Conservation (phyloP, 1,284 basidiomycete genomes). For the Caloboletus inedulis region DNA sequence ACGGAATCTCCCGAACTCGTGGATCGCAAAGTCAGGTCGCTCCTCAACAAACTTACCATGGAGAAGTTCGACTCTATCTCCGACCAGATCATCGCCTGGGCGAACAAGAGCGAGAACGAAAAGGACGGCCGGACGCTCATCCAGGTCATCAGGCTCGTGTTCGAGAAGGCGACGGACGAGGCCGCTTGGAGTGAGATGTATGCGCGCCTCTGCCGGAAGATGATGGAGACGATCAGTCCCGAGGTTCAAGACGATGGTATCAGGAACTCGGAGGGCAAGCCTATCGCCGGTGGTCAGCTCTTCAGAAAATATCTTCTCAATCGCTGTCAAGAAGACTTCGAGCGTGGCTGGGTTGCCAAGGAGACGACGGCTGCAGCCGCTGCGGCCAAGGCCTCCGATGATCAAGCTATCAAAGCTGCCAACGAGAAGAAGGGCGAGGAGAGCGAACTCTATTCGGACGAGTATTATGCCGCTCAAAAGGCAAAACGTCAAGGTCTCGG, state of each 20-base stretch:
- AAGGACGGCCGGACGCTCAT: constrained; percentile 92
- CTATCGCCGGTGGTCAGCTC: constrained; percentile 85
- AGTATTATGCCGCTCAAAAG: constrained; percentile 96
- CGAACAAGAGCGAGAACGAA: constrained; percentile 91
- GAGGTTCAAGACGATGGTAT: constrained; percentile 87
- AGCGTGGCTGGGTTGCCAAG: constrained; percentile 82
- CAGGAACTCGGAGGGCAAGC: constrained; percentile 73
- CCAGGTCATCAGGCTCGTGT: constrained; percentile 93
- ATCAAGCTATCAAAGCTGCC: constrained; percentile 59
- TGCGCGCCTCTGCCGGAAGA: constrained; percentile 89
- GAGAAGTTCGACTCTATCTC: constrained; percentile 97
- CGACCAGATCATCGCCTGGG: constrained; percentile 89
- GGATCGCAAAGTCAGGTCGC: constrained; percentile 88
- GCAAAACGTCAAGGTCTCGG: constrained; percentile 96
- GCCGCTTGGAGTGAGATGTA: constrained; percentile 97
- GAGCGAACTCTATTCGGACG: constrained; percentile 83
- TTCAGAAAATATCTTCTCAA: constrained; percentile 94
- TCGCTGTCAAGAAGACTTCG: constrained; percentile 94
- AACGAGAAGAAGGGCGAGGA: constrained; percentile 55
- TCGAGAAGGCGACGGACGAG: constrained; percentile 97
- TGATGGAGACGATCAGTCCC: constrained; percentile 86
- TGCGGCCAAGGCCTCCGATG: constrained; percentile 54
- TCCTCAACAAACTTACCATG: constrained; percentile 97
- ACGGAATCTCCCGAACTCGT: constrained; percentile 78
- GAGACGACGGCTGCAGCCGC: constrained; percentile 62